Conservation (phyloP, 2,329 filamentous ascomycete genomes). For the Monilinia polystroma region DNA sequence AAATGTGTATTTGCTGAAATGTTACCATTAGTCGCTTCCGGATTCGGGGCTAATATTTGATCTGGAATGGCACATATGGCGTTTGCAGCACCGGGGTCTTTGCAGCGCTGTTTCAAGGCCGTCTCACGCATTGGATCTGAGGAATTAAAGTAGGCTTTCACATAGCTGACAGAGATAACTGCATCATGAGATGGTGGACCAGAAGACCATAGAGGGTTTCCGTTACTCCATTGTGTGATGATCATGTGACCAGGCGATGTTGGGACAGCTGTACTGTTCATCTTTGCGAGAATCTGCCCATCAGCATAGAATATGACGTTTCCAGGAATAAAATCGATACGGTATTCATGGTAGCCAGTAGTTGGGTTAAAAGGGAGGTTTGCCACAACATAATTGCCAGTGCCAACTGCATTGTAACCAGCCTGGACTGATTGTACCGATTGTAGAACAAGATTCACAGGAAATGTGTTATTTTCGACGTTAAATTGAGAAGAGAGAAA, state of each 20-base stretch:
- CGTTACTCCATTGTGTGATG: conserved; percentile 77
- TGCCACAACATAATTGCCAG: conserved; percentile 56
- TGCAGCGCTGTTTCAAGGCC: conserved; percentile 47
- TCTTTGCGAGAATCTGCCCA: conserved; percentile 54
- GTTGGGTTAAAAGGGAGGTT: conserved; percentile 67
- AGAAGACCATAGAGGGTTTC: conserved; percentile 67
- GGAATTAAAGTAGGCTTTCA: conserved; percentile 80
- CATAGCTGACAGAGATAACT: conserved; percentile 62
- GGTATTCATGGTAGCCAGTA: conserved; percentile 70
- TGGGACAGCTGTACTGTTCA: conserved; percentile 58
- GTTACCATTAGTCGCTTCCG: conserved; percentile 33
- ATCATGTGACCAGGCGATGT: conserved; percentile 62
- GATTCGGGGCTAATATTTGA: conserved; percentile 41
- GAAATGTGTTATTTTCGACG: conserved; percentile 49
- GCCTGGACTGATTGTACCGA: conserved; percentile 56
- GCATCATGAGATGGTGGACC: conserved; percentile 67
- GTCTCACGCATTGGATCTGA: conserved; percentile 45
- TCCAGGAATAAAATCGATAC: conserved; percentile 68
- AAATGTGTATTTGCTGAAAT: conserved; percentile 46
- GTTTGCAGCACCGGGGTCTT: conserved; percentile 40
- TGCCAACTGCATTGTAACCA: conserved; percentile 62
- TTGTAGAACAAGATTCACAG: conserved; percentile 75
- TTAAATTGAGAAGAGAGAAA: conserved; percentile 69
- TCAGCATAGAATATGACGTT: conserved; percentile 70
- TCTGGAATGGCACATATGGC: conserved; percentile 54